phyloP scores from a whole-genome alignment of 164 flowering plant genomes.

The Macadamia tetraphylla region DNA sequence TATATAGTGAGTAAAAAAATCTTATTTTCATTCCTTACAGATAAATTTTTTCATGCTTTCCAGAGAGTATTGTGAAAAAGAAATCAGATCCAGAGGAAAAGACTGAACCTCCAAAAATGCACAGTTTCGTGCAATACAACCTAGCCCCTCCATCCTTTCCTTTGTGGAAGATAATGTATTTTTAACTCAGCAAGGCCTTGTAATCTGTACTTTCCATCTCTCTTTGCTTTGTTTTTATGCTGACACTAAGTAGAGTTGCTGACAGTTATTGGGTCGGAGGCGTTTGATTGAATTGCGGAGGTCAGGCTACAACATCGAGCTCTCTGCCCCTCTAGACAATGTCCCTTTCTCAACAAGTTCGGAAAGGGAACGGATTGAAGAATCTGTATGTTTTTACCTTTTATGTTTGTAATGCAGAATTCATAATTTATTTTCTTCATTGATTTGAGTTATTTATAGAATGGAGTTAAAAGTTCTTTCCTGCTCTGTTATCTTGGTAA shows the following conservation, averaged over 20 bases:
- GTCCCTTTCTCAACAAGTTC: conserved; percentile 62
- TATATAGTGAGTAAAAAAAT: not conserved
- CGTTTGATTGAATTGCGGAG: conserved; percentile 69
- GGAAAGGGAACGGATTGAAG: conserved; percentile 85
- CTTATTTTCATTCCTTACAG: not conserved
- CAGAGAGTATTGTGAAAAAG: conserved; percentile 40
- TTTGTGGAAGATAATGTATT: conserved; percentile 92
- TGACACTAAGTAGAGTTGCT: conserved; percentile 12
- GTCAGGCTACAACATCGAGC: conserved; percentile 78
- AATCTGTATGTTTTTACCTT: conserved; percentile 52
- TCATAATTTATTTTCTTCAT: not conserved
- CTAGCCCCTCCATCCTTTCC: conserved; percentile 73
- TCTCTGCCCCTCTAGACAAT: conserved; percentile 83
- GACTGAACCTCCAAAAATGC: conserved; percentile 67
- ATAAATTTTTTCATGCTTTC: conserved; percentile 11
- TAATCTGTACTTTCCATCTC: not conserved
- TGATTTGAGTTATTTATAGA: not conserved
- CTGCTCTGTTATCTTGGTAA: too few relatives aligned
- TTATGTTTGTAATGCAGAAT: not conserved
- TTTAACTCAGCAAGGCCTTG: conserved; percentile 6
- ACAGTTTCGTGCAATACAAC: conserved; percentile 91
- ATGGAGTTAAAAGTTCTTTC: too few relatives aligned
- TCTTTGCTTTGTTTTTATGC: not conserved
- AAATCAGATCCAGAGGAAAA: conserved; percentile 32
- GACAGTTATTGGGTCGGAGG: conserved; percentile 85